Conservation (phyloP, 2,329 filamentous ascomycete genomes). For the Pyrenophora tritici-repentis region DNA sequence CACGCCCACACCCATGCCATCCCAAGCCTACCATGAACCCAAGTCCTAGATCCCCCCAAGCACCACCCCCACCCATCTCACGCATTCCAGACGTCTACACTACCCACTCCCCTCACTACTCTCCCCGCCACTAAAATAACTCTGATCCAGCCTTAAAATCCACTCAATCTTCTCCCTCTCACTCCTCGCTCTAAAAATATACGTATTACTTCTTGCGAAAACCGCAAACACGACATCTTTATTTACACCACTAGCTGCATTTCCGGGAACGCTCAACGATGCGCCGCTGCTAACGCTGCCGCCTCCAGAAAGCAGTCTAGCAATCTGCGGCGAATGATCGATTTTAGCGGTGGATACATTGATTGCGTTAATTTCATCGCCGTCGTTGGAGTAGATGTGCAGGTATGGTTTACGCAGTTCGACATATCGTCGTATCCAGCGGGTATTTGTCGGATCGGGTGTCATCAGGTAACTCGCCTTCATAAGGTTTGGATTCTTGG, state of each 20-base stretch:
- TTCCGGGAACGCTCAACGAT: too few species aligned
- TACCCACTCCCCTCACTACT: constrained; percentile 20
- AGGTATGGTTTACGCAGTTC: constrained; percentile 91
- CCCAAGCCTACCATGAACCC: too few species aligned
- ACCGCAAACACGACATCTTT: constrained; percentile 80
- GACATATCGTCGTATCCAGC: constrained; percentile 91
- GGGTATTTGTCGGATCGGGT: constrained; percentile 77
- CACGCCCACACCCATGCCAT: too few species aligned
- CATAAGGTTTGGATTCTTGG: constrained; percentile 73
- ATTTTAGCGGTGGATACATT: constrained; percentile 89
- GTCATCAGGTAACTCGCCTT: constrained; percentile 89
- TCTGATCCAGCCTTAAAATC: constrained; percentile 94
- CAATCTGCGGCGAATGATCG: constrained; percentile 87
- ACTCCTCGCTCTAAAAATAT: constrained; percentile 86
- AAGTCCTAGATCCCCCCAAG: too few species aligned
- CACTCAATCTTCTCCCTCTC: constrained; percentile 95
- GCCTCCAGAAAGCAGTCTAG: constrained; percentile 68
- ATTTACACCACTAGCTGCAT: too few species aligned
- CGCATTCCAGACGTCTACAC: too few species aligned
- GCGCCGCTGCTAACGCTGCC: constrained; percentile 7
- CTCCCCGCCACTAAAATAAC: constrained; percentile 56
- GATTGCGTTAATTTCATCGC: constrained; percentile 88
- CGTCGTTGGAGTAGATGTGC: constrained; percentile 84
- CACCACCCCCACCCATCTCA: too few species aligned
- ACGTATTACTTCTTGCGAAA: constrained; percentile 93